Conservation (phyloP, 345 rosid genomes). For the Gossypium australe region DNA sequence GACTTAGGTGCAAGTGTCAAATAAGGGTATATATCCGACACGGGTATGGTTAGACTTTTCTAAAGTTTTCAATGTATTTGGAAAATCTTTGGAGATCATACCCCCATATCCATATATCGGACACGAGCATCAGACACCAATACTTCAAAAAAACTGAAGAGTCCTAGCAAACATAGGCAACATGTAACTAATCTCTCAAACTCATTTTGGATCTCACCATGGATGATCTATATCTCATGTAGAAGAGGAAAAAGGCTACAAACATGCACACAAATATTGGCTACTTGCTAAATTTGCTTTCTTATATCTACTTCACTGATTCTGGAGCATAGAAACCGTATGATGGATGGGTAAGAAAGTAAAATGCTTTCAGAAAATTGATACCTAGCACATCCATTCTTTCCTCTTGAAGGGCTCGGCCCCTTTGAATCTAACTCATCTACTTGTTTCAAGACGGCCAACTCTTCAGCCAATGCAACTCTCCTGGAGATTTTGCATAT, state of each 20-base stretch:
- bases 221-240: not conserved
- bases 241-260: not conserved
- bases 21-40: too few species aligned
- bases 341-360: not conserved
- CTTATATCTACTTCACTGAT: not conserved
- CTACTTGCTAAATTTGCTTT: not conserved
- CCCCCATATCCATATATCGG: too few species aligned
- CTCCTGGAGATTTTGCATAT: constrained; percentile 45
- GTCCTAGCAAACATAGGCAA: too few species aligned
- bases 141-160: too few species aligned
- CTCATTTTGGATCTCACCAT: not conserved
- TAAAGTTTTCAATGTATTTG: too few species aligned
- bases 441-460: constrained; percentile 81
- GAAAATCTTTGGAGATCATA: too few species aligned
- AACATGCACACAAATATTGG: not conserved
- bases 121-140: too few species aligned
- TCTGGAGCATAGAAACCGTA: not conserved
- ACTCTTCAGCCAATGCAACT: constrained; percentile 92
- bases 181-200: not conserved
- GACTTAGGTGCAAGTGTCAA: too few species aligned
- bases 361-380: constrained; percentile 7
- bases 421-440: constrained; percentile 89
- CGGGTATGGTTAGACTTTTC: too few species aligned
- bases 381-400: constrained; percentile 93
- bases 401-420: constrained; percentile 84